A percentile compares a stretch with the other conserved stretches of the same genome.
These are phyloP conservation scores for Pestalotiopsis sp. DNA, from an alignment of 2,329 filamentous ascomycete species.

Conservation along the genomic window DNA sequence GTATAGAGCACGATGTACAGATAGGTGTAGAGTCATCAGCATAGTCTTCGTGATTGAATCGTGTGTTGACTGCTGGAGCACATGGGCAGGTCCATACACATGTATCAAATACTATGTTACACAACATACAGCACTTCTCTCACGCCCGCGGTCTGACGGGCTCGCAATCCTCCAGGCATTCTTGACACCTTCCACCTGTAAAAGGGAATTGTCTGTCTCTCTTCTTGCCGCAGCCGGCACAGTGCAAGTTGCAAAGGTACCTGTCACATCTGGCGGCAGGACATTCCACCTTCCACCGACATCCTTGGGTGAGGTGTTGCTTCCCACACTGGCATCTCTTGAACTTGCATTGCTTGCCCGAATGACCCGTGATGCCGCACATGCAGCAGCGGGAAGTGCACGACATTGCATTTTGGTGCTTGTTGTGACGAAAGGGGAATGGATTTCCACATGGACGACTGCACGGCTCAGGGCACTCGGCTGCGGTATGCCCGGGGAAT, in stretches of 20 bases:
- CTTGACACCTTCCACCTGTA: constrained; percentile 30
- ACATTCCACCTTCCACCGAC: constrained; percentile 41
- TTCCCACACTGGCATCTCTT: constrained; percentile 38
- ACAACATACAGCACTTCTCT: neutral
- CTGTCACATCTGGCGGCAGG: constrained; percentile 30
- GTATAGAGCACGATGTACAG: no score
- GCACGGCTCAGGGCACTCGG: constrained; percentile 34
- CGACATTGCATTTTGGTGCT: constrained; percentile 38
- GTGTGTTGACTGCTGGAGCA: no score
- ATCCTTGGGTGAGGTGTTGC: constrained; percentile 40
- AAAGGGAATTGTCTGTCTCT: constrained; percentile 27
- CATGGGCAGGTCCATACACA: no score
- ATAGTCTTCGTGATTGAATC: no score
- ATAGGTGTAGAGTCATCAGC: no score
- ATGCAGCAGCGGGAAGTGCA: constrained; percentile 42
- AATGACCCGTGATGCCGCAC: constrained; percentile 41
- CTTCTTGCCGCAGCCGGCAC: constrained; percentile 34
- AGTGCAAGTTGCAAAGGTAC: constrained; percentile 39
- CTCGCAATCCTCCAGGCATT: constrained; percentile 28
- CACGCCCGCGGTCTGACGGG: constrained; percentile 13
- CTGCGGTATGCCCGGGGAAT: constrained; percentile 39
- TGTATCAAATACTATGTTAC: no score
- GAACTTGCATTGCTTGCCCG: constrained; percentile 36
- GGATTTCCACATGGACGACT: constrained; percentile 34
- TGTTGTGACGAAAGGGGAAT: constrained; percentile 24